Evolutionary conservation across 768 basidiomycete species (phyloP).

Genomic region (Collybiopsis luxurians): DNA sequence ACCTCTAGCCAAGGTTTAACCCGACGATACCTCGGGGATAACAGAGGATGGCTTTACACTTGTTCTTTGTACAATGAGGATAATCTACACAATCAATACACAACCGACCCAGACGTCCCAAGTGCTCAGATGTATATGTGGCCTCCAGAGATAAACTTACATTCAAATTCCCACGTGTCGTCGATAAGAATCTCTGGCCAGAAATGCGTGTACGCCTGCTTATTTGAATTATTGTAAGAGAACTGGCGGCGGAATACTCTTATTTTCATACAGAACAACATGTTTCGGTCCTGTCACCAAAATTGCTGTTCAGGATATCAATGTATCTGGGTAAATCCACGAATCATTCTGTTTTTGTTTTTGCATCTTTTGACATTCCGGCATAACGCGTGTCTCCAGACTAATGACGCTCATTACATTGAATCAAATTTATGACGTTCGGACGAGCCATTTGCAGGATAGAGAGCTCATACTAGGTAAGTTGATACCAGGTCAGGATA

Average conservation of each 20-base stretch:
- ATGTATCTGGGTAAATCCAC: slow-evolving; percentile 34
- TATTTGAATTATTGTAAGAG: too few species aligned
- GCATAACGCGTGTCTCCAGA: slow-evolving; percentile 15
- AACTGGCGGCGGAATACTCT: too few species aligned
- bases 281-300: slow-evolving; percentile 52
- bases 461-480: slow-evolving; percentile 53
- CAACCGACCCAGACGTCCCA: not conserved
- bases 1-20: slow-evolving; percentile 26
- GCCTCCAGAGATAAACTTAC: slow-evolving; percentile 41
- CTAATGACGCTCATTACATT: slow-evolving; percentile 35
- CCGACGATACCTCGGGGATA: slow-evolving; percentile 48
- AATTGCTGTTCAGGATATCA: slow-evolving; percentile 46
- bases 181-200: slow-evolving; percentile 48
- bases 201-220: slow-evolving; percentile 36
- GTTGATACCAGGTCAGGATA: not conserved
- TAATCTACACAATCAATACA: not conserved
- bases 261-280: slow-evolving; percentile 43
- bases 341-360: not conserved
- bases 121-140: slow-evolving; percentile 30
- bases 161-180: slow-evolving; percentile 39
- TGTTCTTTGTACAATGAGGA: slow-evolving; percentile 15
- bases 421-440: slow-evolving; percentile 49
- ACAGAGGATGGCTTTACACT: slow-evolving; percentile 49
- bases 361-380: too few species aligned
- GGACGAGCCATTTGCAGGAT: slow-evolving; percentile 50